A percentile compares a stretch with the other conserved stretches of the same genome.
Conservation (phyloP, 179 eudicot species). For the Sideroxylon spinosum region DNA sequence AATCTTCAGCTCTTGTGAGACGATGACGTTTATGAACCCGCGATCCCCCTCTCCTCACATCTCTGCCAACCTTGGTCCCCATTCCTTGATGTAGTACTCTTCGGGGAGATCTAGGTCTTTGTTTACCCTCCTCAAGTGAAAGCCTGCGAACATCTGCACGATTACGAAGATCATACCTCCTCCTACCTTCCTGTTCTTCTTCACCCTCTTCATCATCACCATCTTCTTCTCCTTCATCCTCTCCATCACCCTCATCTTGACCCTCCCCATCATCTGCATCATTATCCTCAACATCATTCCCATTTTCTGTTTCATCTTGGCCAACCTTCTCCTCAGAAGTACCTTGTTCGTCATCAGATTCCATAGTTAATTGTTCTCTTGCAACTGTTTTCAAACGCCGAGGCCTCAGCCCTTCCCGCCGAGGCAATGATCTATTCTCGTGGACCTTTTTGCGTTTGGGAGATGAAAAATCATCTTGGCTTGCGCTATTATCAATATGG, state of each 20-base stretch:
- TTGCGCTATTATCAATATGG: constrained; percentile 44
- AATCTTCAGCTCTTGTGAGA: constrained; percentile 79
- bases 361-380: constrained; percentile 33
- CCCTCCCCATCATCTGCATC: constrained; percentile 65
- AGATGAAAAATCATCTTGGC: constrained; percentile 45
- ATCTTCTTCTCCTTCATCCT: constrained; percentile 44
- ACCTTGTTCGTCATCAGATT: constrained; percentile 69
- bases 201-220: constrained; percentile 52
- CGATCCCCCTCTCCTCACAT: constrained; percentile 80
- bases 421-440: constrained; percentile 47
- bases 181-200: constrained; percentile 73
- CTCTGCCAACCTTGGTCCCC: constrained; percentile 82
- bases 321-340: constrained; percentile 68
- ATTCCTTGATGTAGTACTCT: constrained; percentile 93
- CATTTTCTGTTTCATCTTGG: constrained; percentile 67
- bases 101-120: constrained; percentile 89
- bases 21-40: constrained; percentile 95
- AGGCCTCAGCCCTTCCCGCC: constrained; percentile 88
- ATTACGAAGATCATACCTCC: constrained; percentile 92
- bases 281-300: constrained; percentile 59
- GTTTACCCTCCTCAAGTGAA: constrained; percentile 72
- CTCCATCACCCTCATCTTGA: constrained; percentile 59
- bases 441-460: constrained; percentile 47
- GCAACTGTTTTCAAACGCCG: constrained; percentile 57
- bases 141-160: constrained; percentile 87